phyloP scores from a whole-genome alignment of 768 basidiomycete genomes.

The Lentinula edodes region DNA sequence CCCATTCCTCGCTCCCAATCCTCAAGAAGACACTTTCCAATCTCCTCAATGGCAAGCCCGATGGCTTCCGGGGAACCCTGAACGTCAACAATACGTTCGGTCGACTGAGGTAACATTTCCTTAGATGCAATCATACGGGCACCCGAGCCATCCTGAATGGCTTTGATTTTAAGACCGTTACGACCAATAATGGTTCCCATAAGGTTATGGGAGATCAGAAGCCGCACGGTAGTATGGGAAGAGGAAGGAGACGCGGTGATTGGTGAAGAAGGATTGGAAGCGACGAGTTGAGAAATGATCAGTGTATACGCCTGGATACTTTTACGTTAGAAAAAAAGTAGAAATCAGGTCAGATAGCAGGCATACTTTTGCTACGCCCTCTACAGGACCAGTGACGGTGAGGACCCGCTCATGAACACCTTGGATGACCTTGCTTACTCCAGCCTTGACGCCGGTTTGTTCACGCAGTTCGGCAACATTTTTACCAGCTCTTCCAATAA shows the following conservation, averaged over 20 bases:
- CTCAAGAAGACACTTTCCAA: slow-evolving; percentile 90
- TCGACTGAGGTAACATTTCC: slow-evolving; percentile 98
- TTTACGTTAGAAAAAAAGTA: slow-evolving; percentile 11
- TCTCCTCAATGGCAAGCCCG: slow-evolving; percentile 90
- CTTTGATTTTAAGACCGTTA: slow-evolving; percentile 95
- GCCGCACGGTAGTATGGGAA: slow-evolving; percentile 85
- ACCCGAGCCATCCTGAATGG: slow-evolving; percentile 93
- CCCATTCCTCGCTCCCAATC: slow-evolving; percentile 95
- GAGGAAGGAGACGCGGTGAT: slow-evolving; percentile 64
- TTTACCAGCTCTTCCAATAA: slow-evolving; percentile 95
- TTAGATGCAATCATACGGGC: slow-evolving; percentile 98
- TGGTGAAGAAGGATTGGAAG: slow-evolving; percentile 72
- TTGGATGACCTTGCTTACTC: slow-evolving; percentile 96
- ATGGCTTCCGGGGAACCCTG: slow-evolving; percentile 92
- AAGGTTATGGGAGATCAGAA: slow-evolving; percentile 97
- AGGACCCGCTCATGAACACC: slow-evolving; percentile 98
- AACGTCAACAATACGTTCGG: slow-evolving; percentile 97
- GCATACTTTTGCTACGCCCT: slow-evolving; percentile 85
- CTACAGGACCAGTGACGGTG: slow-evolving; percentile 87
- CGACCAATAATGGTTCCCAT: slow-evolving; percentile 99
- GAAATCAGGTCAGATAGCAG: slow-evolving; percentile 7
- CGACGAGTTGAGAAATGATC: slow-evolving; percentile 87
- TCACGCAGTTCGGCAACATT: slow-evolving; percentile 97
- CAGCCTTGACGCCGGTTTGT: slow-evolving; percentile 94
- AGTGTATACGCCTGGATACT: slow-evolving; percentile 79